These are phyloP conservation scores for Plasmodium cynomolgi DNA, from an alignment of 169 alveolate genomes.

Conservation along the genomic window DNA sequence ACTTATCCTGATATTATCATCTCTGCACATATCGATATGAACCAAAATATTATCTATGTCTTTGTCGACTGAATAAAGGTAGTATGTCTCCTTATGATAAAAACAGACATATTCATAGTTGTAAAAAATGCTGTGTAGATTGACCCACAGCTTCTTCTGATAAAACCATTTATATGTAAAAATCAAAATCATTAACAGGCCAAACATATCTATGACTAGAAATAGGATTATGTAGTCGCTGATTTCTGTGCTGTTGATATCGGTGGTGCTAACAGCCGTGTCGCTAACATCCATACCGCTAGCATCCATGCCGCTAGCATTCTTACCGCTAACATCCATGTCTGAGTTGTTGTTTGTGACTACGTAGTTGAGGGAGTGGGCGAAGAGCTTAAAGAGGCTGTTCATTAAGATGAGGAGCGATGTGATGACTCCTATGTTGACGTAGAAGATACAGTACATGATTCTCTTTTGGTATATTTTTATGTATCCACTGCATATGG, in stretches of 20 bases:
- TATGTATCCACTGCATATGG: slow-evolving; percentile 60
- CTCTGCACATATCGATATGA: slow-evolving; percentile 17
- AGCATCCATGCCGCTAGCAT: too few species aligned
- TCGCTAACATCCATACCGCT: too few species aligned
- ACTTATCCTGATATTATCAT: slow-evolving; percentile 27
- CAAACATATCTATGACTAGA: slow-evolving; percentile 41
- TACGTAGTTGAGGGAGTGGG: slow-evolving; percentile 49
- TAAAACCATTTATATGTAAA: slow-evolving; percentile 43
- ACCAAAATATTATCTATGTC: slow-evolving; percentile 49
- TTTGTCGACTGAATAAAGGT: slow-evolving; percentile 30
- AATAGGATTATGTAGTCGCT: slow-evolving; percentile 52
- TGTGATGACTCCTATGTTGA: slow-evolving; percentile 50
- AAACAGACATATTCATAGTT: slow-evolving; percentile 47
- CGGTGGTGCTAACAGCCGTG: too few species aligned
- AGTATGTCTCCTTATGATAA: slow-evolving; percentile 31
- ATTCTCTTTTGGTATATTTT: slow-evolving; percentile 57
- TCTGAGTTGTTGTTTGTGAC: slow-evolving; percentile 4
- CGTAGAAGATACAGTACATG: slow-evolving; percentile 52
- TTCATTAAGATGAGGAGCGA: slow-evolving; percentile 54
- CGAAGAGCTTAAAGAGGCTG: slow-evolving; percentile 50
- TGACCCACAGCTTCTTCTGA: slow-evolving; percentile 42
- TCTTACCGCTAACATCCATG: too few species aligned
- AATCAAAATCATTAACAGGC: slow-evolving; percentile 12
- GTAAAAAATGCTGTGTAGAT: slow-evolving; percentile 44
- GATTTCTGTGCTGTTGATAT: not conserved